Percentiles rank a stretch among this genome's conserved stretches.
These are phyloP conservation scores for Oryza longistaminata DNA, from an alignment of 176 grass and related monocot genomes.

Conservation along the genomic window DNA sequence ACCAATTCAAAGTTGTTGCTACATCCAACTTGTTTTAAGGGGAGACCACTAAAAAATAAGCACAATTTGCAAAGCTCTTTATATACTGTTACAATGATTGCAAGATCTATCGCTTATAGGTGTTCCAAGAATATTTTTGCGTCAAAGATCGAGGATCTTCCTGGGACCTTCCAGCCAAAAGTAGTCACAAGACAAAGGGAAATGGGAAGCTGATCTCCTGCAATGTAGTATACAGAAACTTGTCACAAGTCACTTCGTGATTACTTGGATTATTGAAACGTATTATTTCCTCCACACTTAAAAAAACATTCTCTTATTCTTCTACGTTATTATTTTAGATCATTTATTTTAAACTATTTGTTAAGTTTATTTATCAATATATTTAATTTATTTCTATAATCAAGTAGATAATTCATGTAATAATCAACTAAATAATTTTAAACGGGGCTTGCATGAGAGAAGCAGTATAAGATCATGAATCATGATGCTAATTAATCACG, in stretches of 20 bases:
- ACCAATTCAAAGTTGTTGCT: background rate
- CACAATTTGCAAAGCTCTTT: background rate
- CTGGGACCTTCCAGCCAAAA: slow-evolving; percentile 32
- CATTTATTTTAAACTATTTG: no score
- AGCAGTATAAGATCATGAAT: no score
- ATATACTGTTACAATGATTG: background rate
- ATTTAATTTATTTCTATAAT: no score
- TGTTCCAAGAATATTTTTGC: slow-evolving; percentile 10
- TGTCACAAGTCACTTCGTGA: background rate
- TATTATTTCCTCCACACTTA: no score
- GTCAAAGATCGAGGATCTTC: slow-evolving; percentile 26
- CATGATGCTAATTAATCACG: background rate
- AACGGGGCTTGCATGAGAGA: no score
- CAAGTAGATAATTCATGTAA: no score
- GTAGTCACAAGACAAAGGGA: slow-evolving; percentile 1
- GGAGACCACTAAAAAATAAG: background rate
- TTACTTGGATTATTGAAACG: no score
- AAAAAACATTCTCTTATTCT: no score
- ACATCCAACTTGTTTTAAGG: background rate
- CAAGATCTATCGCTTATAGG: slow-evolving; percentile 9
- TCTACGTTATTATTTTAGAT: no score
- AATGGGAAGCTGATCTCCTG: slow-evolving; percentile 9
- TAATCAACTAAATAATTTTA: no score
- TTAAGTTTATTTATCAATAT: no score
- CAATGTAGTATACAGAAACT: background rate